Conservation (phyloP, 83 land plant genomes). For the Diphasiastrum complanatum region DNA sequence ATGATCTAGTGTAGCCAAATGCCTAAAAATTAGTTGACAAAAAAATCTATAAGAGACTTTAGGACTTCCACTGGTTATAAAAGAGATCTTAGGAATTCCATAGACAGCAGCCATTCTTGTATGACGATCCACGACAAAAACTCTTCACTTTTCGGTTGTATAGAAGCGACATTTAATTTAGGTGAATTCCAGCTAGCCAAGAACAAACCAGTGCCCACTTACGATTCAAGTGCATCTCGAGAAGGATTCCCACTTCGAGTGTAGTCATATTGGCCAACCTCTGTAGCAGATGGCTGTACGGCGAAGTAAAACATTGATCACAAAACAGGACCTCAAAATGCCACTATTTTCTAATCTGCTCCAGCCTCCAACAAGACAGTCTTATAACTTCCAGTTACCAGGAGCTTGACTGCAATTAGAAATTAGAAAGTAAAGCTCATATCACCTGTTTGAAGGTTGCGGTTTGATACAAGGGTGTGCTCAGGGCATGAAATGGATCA, state of each 20-base stretch:
- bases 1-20: too few relatives aligned
- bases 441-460: slow-evolving; percentile 89
- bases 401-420: too few relatives aligned
- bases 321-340: slow-evolving; percentile 1
- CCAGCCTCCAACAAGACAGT: neutral
- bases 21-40: too few relatives aligned
- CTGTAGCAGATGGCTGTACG: slow-evolving; percentile 76
- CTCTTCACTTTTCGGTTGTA: too few relatives aligned
- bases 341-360: neutral
- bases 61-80: too few relatives aligned
- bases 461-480: slow-evolving; percentile 92
- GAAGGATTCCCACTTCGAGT: slow-evolving; percentile 99
- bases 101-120: too few relatives aligned
- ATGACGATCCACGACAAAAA: too few relatives aligned
- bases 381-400: neutral
- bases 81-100: too few relatives aligned
- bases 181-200: too few relatives aligned
- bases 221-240: slow-evolving; percentile 72
- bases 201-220: slow-evolving; percentile 1
- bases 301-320: neutral
- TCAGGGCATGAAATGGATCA: slow-evolving; percentile 81
- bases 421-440: neutral
- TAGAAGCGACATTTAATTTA: too few relatives aligned
- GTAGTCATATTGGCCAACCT: slow-evolving; percentile 83
- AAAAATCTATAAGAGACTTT: too few relatives aligned